Percentiles rank a stretch among this genome's conserved stretches.
These are phyloP conservation scores for Blastocystis sp. DNA, from an alignment of 352 stramenopile genomes.

Conservation along the genomic window DNA sequence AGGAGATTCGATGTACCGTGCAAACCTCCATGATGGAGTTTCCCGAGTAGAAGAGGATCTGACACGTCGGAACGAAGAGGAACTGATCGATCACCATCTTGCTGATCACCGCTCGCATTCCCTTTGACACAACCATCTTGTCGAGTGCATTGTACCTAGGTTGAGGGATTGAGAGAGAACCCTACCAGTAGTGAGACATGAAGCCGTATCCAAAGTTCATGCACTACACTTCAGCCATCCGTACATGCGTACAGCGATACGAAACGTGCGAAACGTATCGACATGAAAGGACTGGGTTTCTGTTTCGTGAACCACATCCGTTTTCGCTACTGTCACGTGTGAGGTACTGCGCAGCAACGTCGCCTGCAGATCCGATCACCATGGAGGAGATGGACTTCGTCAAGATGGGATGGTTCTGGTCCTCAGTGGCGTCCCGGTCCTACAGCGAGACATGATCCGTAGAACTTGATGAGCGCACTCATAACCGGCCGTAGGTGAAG, in stretches of 20 bases:
- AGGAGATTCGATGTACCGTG: background rate
- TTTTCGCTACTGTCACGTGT: background rate
- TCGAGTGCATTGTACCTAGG: conserved; percentile 44
- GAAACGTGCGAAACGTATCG: conserved; percentile 40
- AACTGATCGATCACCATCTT: conserved; percentile 50
- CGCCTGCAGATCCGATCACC: conserved; percentile 27
- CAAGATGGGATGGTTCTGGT: conserved; percentile 20
- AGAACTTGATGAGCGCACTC: background rate
- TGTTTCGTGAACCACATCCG: background rate
- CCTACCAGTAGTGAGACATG: conserved; percentile 39
- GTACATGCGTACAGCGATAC: background rate
- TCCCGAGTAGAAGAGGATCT: conserved; percentile 46
- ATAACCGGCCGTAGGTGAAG: too few relatives aligned
- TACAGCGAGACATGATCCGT: conserved; percentile 1
- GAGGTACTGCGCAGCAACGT: conserved; percentile 41
- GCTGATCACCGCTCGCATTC: background rate
- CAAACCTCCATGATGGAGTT: conserved; percentile 47
- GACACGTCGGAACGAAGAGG: conserved; percentile 3
- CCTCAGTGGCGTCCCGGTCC: background rate
- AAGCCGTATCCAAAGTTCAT: conserved; percentile 54
- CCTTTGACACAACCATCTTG: background rate
- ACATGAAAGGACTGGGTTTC: background rate
- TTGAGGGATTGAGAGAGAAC: background rate
- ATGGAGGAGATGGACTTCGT: conserved; percentile 45
- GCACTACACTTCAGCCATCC: background rate